These are phyloP conservation scores for Chytriomyces hyalinus DNA, from an alignment of 192 early-diverging fungal species.

Conservation along the genomic window DNA sequence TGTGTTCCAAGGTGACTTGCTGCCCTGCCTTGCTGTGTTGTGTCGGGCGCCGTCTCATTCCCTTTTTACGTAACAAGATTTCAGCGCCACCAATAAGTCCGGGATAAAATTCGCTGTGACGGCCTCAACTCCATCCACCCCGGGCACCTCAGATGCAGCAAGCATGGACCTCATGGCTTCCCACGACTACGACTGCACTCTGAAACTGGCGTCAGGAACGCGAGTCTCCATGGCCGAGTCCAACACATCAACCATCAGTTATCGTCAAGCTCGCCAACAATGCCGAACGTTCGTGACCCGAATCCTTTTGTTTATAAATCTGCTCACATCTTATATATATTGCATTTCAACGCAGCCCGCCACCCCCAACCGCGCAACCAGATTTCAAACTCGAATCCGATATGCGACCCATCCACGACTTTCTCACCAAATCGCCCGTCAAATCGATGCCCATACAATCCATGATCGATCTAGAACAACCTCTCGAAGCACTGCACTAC, in stretches of 20 bases:
- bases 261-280: background rate
- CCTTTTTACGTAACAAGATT: background rate
- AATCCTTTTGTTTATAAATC: background rate
- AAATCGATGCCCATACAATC: background rate
- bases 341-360: background rate
- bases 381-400: background rate
- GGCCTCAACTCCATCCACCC: background rate
- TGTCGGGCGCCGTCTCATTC: background rate
- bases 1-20: background rate
- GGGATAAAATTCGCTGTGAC: background rate
- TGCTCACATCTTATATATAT: background rate
- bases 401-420: background rate
- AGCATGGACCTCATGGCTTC: background rate
- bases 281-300: background rate
- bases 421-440: background rate
- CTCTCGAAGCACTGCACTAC: conserved; percentile 2
- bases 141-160: background rate
- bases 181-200: background rate
- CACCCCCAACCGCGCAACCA: too few species aligned
- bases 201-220: background rate
- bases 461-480: background rate
- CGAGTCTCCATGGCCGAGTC: background rate
- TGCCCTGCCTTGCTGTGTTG: background rate
- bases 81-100: background rate
- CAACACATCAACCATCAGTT: background rate